A percentile compares a stretch with the other conserved stretches of the same genome.
These are phyloP conservation scores for Suillus sp. DNA, from an alignment of 768 basidiomycete species.

Conservation along the genomic window DNA sequence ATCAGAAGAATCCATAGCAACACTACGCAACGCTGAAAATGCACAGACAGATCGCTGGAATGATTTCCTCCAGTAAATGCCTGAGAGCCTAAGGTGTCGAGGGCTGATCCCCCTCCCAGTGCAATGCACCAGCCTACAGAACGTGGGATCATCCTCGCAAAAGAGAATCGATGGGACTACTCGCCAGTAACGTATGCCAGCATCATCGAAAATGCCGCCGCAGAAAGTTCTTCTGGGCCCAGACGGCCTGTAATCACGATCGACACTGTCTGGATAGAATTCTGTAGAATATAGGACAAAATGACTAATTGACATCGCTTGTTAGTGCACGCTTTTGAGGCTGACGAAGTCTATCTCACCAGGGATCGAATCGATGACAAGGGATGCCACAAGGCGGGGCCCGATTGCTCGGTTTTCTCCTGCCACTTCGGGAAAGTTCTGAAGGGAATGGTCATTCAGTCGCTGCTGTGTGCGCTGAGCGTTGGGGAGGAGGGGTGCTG, in stretches of 20 bases:
- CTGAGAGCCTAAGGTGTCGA: slow-evolving; percentile 79
- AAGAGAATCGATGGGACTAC: slow-evolving; percentile 37
- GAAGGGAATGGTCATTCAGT: slow-evolving; percentile 17
- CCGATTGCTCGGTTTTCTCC: slow-evolving; percentile 22
- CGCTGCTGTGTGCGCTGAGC: slow-evolving; percentile 13
- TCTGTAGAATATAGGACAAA: slow-evolving; percentile 70
- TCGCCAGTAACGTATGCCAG: slow-evolving; percentile 78
- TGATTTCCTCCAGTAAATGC: slow-evolving; percentile 66
- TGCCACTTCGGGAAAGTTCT: slow-evolving; percentile 33
- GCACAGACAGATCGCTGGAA: slow-evolving; percentile 67
- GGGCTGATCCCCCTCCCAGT: slow-evolving; percentile 75
- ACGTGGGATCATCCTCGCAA: slow-evolving; percentile 51
- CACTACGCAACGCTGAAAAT: slow-evolving; percentile 69
- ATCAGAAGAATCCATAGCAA: slow-evolving; percentile 65
- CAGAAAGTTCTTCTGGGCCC: slow-evolving; percentile 69
- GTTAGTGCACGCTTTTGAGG: background rate
- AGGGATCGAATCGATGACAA: slow-evolving; percentile 60
- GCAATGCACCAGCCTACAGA: slow-evolving; percentile 73
- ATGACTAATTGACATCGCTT: slow-evolving; percentile 46
- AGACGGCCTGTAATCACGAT: slow-evolving; percentile 66
- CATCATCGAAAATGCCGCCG: slow-evolving; percentile 75
- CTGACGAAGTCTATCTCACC: slow-evolving; percentile 39
- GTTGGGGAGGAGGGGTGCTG: slow-evolving; percentile 30
- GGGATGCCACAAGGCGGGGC: slow-evolving; percentile 43
- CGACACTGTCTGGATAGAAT: slow-evolving; percentile 69